Conservation (phyloP, 371 early-diverging fungal species). For the Haplosporangium sp. region DNA sequence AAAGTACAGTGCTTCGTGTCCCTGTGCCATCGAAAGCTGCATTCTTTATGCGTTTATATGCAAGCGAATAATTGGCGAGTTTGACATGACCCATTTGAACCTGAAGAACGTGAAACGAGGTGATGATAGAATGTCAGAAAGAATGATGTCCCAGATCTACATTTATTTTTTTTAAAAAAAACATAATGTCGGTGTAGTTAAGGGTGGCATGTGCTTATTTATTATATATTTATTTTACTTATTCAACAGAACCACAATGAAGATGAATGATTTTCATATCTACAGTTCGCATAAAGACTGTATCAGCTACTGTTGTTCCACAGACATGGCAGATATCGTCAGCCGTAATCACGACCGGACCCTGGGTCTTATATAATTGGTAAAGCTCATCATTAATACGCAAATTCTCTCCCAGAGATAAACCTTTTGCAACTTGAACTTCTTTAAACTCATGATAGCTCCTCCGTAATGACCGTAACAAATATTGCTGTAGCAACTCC, state of each 20-base stretch:
- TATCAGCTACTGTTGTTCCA: slow-evolving; percentile 60
- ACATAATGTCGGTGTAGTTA: not conserved
- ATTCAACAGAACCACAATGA: slow-evolving; percentile 59
- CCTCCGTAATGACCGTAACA: slow-evolving; percentile 65
- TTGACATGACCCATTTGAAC: slow-evolving; percentile 53
- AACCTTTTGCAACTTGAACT: slow-evolving; percentile 65
- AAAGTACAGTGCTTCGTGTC: slow-evolving; percentile 58
- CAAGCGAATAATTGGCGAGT: slow-evolving; percentile 51
- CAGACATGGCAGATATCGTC: slow-evolving; percentile 65
- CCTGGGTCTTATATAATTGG: slow-evolving; percentile 61
- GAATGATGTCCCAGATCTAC: not conserved
- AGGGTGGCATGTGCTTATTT: not conserved
- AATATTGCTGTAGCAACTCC: slow-evolving; percentile 65
- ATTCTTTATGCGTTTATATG: slow-evolving; percentile 53
- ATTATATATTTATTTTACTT: not conserved
- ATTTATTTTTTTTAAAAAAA: not conserved
- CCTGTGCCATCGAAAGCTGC: slow-evolving; percentile 40
- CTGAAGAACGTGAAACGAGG: not conserved
- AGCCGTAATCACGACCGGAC: slow-evolving; percentile 60
- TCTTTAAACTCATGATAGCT: slow-evolving; percentile 66
- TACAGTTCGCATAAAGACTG: slow-evolving; percentile 64
- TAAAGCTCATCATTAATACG: slow-evolving; percentile 63
- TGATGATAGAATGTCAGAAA: not conserved
- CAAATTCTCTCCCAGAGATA: slow-evolving; percentile 73
- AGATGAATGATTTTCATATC: slow-evolving; percentile 65